Percentiles rank a stretch among this genome's conserved stretches.
Evolutionary conservation across 2,329 filamentous ascomycete genomes (phyloP).

Genomic region (Aspergillus viridinutans): DNA sequence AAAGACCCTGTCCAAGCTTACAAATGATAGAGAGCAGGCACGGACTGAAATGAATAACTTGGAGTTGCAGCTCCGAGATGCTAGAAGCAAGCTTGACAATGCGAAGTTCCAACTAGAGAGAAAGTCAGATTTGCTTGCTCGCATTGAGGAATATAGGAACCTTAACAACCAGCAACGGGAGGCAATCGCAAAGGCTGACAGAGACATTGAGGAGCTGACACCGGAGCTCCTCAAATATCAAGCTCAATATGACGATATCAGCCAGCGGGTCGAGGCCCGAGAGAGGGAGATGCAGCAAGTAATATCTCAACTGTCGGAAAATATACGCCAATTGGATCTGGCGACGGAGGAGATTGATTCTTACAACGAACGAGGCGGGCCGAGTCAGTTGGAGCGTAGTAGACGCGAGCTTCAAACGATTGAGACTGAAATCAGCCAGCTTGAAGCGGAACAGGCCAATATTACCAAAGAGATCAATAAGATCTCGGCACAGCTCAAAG

Average conservation of each 20-base stretch:
- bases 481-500: conserved; percentile 70
- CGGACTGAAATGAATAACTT: conserved; percentile 64
- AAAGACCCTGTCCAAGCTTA: conserved; percentile 61
- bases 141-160: conserved; percentile 69
- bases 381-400: conserved; percentile 64
- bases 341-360: conserved; percentile 72
- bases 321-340: conserved; percentile 70
- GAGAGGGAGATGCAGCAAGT: conserved; percentile 69
- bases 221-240: conserved; percentile 74
- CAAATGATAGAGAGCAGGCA: conserved; percentile 66
- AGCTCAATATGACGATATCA: conserved; percentile 70
- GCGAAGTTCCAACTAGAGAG: conserved; percentile 74
- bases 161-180: conserved; percentile 66
- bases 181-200: conserved; percentile 64
- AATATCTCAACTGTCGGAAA: conserved; percentile 67
- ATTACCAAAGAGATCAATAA: conserved; percentile 70
- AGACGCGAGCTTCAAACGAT: conserved; percentile 65
- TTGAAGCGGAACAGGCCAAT: conserved; percentile 64
- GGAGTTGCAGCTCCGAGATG: conserved; percentile 73
- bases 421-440: conserved; percentile 59
- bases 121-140: conserved; percentile 65
- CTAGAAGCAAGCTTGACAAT: conserved; percentile 66
- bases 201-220: conserved; percentile 67
- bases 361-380: conserved; percentile 73
- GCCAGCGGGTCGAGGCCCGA: conserved; percentile 64